Base-by-base conservation (phyloP, 345 rosid species). In the Eucalyptus marginata region DNA sequence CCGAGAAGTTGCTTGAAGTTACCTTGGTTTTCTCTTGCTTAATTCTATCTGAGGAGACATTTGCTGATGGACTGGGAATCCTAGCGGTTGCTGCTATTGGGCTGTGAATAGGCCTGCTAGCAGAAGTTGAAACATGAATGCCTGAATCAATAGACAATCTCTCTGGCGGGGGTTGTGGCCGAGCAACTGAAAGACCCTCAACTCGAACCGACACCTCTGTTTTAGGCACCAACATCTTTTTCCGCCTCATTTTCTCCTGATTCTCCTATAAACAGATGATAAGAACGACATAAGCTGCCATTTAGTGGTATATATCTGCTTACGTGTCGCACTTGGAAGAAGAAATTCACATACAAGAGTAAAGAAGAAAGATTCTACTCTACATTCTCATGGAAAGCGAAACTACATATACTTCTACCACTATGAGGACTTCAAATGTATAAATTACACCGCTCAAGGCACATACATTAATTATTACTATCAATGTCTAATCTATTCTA, bases 1-100 rank as follows among this genome's bases (percentile, higher is more conserved):
- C 94, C 86, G 87, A 46, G 76, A 94, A 89, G 89, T 86, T 90
- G 92, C 93, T 90, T 85, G 91, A 89, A 88, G 88, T 86, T 58
- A 93, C 95, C 90, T 93, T 94, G 89, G 89, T 87, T 91, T 94
- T 96, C 71, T 94, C 97, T 64, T 91, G 94, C 89, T 96, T 96
- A 54, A 80, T 80, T 92, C 89, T 92, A 52, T 96, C 97, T 86
- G 83, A 20, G 64, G 92, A 88, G 43, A 91, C 91, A 25, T 88
- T 91, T 27, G 64, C 84, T 66, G 93, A 88, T 47, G 94, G 95
- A 86, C 93, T 91, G 13, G 94, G 92, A 59, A 81, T 86, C 91
- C 90, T 88, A 40, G 91, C 92, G 83, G 92, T 40, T n/a, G 93
- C 64, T 52, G 95, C 66, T 89, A 84, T 90, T 47, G 94, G 88